A percentile compares a stretch with the other conserved stretches of the same genome.
These are phyloP conservation scores for Arthrobotrys musiformis DNA, from an alignment of 2,329 filamentous ascomycete species.

Conservation along the genomic window DNA sequence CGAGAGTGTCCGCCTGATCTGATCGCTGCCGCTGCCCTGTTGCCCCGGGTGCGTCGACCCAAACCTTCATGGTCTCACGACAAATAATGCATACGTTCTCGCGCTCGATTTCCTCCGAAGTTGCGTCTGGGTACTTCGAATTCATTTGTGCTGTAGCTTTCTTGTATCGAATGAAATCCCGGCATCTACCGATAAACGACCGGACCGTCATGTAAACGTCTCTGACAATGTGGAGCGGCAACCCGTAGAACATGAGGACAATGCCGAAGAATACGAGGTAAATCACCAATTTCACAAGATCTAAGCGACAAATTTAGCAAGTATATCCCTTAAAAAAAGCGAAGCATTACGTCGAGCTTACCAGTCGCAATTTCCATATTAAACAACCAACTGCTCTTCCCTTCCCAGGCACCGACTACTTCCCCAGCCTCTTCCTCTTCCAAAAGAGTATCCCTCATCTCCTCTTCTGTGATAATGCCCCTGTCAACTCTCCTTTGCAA, in stretches of 20 bases:
- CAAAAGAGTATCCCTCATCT: slow-evolving; percentile 56
- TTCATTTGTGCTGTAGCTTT: slow-evolving; percentile 96
- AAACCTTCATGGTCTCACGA: slow-evolving; percentile 91
- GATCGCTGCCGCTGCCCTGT: slow-evolving; percentile 59
- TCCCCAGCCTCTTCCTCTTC: slow-evolving; percentile 74
- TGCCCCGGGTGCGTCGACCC: slow-evolving; percentile 68
- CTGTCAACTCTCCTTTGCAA: slow-evolving; percentile 70
- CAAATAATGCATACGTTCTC: slow-evolving; percentile 98
- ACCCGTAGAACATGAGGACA: slow-evolving; percentile 89
- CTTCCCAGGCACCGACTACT: slow-evolving; percentile 87
- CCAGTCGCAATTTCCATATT: slow-evolving; percentile 85
- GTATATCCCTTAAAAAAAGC: background rate
- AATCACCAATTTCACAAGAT: slow-evolving; percentile 89
- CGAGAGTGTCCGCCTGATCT: slow-evolving; percentile 47
- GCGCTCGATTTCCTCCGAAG: slow-evolving; percentile 80
- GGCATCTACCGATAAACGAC: slow-evolving; percentile 89
- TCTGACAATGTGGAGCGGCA: slow-evolving; percentile 95
- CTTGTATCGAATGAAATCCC: slow-evolving; percentile 87
- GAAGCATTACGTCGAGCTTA: slow-evolving; percentile 64
- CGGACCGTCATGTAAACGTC: slow-evolving; percentile 94
- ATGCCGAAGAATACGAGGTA: slow-evolving; percentile 94
- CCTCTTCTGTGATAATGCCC: slow-evolving; percentile 81
- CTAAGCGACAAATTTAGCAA: slow-evolving; percentile 63
- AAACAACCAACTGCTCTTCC: slow-evolving; percentile 92
- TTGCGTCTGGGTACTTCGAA: slow-evolving; percentile 86